phyloP scores from a whole-genome alignment of 2,329 filamentous ascomycete genomes.

The Pezicula rhizophila region DNA sequence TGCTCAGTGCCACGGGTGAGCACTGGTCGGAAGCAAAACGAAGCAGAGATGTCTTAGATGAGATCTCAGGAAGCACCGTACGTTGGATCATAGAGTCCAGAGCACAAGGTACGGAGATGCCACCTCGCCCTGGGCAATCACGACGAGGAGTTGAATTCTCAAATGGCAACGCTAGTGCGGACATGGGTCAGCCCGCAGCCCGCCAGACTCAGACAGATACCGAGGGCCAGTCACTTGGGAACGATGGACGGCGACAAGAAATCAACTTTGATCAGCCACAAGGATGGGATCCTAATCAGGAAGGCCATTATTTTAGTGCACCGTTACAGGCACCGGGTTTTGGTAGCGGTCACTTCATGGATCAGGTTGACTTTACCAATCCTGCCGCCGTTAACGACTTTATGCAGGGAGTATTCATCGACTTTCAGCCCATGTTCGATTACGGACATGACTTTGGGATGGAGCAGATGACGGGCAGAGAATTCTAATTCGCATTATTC shows the following conservation, averaged over 20 bases:
- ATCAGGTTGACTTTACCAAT: constrained; percentile 4
- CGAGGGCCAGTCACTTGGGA: no score
- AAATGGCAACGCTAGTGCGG: background rate
- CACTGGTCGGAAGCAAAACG: constrained; percentile 45
- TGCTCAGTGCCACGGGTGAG: constrained; percentile 45
- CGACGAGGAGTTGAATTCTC: background rate
- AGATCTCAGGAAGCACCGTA: constrained; percentile 28
- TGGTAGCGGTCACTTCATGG: background rate
- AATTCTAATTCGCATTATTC: no score
- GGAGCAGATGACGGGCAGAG: no score
- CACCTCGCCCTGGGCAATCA: background rate
- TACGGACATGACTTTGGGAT: constrained; percentile 9
- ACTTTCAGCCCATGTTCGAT: constrained; percentile 3
- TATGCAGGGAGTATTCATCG: constrained; percentile 9
- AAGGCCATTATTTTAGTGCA: no score
- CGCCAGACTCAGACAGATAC: no score
- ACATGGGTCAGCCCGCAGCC: no score
- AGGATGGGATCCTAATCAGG: no score
- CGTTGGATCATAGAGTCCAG: constrained; percentile 21
- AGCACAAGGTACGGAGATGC: constrained; percentile 1
- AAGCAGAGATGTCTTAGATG: constrained; percentile 38
- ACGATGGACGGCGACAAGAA: no score
- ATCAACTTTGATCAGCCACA: no score
- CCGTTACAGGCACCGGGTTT: no score
- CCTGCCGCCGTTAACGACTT: constrained; percentile 4